Evolutionary conservation across 805 yeast species (phyloP), one percentile per base, ranked within the genome.

Genomic region (Ogataea trehalophila): DNA sequence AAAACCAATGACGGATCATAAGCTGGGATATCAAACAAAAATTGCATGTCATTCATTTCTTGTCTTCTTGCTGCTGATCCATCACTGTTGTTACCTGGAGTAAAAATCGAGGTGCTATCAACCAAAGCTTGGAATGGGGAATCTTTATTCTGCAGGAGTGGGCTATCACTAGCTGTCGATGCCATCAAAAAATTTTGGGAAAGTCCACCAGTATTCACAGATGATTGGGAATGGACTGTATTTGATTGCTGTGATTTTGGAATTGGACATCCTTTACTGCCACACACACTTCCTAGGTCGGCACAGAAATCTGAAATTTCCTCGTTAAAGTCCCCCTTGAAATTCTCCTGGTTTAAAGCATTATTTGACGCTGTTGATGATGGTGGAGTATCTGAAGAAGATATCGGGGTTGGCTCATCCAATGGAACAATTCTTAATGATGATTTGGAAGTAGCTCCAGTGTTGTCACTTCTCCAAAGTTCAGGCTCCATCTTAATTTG

Each of bases 211-310:
- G 50, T 43, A 11, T 41, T 39, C 6, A 13, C 29, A 8, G 52
- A 41, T 4, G 52, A 43, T 4, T 52, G 47, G 3, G 52, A 36
- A 16, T 33, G 17, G 11, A 20, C 13, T 20, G 16, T 18, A 48
- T 48, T 20, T 48, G 51, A 36, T 50, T 53, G 40, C 17, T 50
- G 40, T 15, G 46, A 59, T 57, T 68, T 65, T 3, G 96, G 95
- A 4, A 83, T 62, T 4, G 94, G 96, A 53, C 77, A 68, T 15
- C 74, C 74, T 57, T 73, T 81, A 6, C 83, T 82, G 16, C 97
- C 97, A 67, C 97, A 91, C 1, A 90, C 97, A 63, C 81, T 76
- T 51, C 79, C 77, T 60, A 92, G 74, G 56, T 82, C 79, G 23
- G 77, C 77, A 61, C 98, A 92, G 62, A 92, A 92, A 29, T 79